Percentiles rank a stretch among this genome's conserved stretches.
phyloP scores from a whole-genome alignment of 495 filamentous ascomycete species.

The Penicillium coffeae region DNA sequence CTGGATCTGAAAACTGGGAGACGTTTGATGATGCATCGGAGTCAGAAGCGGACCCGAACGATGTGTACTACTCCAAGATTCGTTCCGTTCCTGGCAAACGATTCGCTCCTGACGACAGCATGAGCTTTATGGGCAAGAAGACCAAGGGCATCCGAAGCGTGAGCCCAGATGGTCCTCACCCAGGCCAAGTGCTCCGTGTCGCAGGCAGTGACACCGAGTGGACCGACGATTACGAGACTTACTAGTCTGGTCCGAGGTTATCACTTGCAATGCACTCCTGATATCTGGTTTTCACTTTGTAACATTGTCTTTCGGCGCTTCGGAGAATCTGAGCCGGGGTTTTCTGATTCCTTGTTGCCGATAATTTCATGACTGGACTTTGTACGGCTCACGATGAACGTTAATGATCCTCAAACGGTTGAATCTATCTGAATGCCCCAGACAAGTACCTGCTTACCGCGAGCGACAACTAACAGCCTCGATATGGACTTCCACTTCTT shows the following conservation, averaged over 20 bases:
- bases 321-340: slow-evolving; percentile 14
- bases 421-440: slow-evolving; percentile 15
- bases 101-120: slow-evolving; percentile 54
- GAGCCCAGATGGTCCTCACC: slow-evolving; percentile 38
- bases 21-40: slow-evolving; percentile 79
- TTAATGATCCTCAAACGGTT: slow-evolving; percentile 20
- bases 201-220: slow-evolving; percentile 48
- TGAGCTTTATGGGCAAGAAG: slow-evolving; percentile 50
- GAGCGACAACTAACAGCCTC: slow-evolving; percentile 4
- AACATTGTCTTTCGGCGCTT: slow-evolving; percentile 13
- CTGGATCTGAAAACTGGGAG: slow-evolving; percentile 94
- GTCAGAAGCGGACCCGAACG: slow-evolving; percentile 67
- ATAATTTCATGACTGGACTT: slow-evolving; percentile 26
- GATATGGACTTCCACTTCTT: slow-evolving; percentile 5
- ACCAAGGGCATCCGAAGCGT: slow-evolving; percentile 50
- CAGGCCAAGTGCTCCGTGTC: slow-evolving; percentile 36
- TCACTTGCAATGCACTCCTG: too few species aligned
- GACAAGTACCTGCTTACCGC: slow-evolving; percentile 13
- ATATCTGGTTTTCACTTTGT: too few species aligned
- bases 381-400: slow-evolving; percentile 19
- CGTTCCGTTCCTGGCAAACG: slow-evolving; percentile 62
- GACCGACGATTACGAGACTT: slow-evolving; percentile 48
- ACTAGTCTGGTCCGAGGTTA: too few species aligned
- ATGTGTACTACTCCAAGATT: slow-evolving; percentile 74
- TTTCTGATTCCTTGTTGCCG: slow-evolving; percentile 19